A percentile compares a stretch with the other conserved stretches of the same genome.
phyloP scores from a whole-genome alignment of 164 flowering plant species.

The Macadamia tetraphylla region DNA sequence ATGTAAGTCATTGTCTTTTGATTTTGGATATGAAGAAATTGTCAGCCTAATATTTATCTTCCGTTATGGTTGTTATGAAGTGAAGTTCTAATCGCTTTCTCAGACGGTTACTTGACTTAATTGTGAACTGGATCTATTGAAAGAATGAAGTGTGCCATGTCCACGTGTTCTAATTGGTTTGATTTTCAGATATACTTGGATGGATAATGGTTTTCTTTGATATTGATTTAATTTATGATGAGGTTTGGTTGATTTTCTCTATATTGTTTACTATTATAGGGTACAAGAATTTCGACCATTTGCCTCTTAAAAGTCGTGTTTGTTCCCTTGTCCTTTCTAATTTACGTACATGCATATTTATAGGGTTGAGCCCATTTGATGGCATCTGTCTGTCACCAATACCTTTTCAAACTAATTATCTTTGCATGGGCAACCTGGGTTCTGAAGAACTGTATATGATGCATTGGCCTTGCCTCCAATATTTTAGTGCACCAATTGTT shows the following conservation, averaged over 20 bases:
- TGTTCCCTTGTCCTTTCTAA: neutral
- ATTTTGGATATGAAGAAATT: neutral
- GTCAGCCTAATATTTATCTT: neutral
- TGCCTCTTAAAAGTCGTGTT: neutral
- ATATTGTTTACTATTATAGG: too few relatives aligned
- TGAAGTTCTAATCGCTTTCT: neutral
- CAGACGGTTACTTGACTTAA: neutral
- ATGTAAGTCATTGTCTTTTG: constrained; percentile 44
- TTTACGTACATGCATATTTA: neutral
- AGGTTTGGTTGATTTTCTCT: too few relatives aligned
- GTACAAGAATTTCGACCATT: neutral
- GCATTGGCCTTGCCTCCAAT: neutral
- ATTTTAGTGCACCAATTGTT: neutral
- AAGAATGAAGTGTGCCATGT: neutral
- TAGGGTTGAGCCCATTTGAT: neutral
- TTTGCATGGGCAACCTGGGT: neutral
- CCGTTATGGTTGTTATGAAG: neutral
- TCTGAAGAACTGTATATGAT: neutral
- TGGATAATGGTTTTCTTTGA: neutral
- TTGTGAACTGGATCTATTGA: neutral
- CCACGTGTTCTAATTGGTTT: too few relatives aligned
- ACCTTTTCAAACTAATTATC: neutral
- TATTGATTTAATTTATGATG: neutral
- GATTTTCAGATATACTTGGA: too few relatives aligned
- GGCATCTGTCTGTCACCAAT: neutral